Evolutionary conservation across 2,329 filamentous ascomycete genomes (phyloP), one percentile per base, ranked within the genome.

Genomic region (Westerdykella aurantiaca): DNA sequence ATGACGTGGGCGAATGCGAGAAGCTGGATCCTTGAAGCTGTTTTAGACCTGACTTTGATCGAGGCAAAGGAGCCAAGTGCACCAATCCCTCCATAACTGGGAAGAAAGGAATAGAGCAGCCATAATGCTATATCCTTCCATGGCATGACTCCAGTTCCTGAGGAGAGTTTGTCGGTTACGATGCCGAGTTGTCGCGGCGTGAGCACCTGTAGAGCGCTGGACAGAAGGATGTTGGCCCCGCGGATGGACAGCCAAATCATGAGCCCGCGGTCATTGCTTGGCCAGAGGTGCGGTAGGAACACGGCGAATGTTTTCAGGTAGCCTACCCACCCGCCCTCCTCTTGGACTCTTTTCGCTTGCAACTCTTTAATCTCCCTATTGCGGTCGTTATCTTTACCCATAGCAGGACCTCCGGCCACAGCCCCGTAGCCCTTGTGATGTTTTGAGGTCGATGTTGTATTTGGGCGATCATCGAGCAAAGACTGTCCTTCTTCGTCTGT

Each of bases 101-200:
- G 68, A 3, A 81, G 60, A 50, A 75, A 75, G 10, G 68, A 68
- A 31, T 56, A 66, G 6, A 66, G 34, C 69, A 71, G 35, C 68
- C 77, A 83, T 0, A 79, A 46, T 1, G 66, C 62, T 17, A 83
- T 72, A 31, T 77, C 71, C 43, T 68, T 64, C 75, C 75, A 80
- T 3, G 80, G 75, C 43, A 77, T 68, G 4, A 58, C 51, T 33
- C 65, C 66, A 52, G 60, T 71, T 35, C 72, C 66, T 34, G 75
- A 72, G 23, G 74, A 74, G 17, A 94, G 69, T 47, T 79, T 79
- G 56, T 93, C 81, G 50, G 87, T 83, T 50, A 95, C 82, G 45
- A 86, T 80, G 50, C 88, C 88, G 25, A 91, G 79, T 60, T 93
- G 86, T 16, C 85, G 78, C n/a, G 88, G 88, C 25, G 88, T 80